Evolutionary conservation across 2,329 filamentous ascomycete genomes (phyloP).

Genomic region (Thermoascus crustaceus): DNA sequence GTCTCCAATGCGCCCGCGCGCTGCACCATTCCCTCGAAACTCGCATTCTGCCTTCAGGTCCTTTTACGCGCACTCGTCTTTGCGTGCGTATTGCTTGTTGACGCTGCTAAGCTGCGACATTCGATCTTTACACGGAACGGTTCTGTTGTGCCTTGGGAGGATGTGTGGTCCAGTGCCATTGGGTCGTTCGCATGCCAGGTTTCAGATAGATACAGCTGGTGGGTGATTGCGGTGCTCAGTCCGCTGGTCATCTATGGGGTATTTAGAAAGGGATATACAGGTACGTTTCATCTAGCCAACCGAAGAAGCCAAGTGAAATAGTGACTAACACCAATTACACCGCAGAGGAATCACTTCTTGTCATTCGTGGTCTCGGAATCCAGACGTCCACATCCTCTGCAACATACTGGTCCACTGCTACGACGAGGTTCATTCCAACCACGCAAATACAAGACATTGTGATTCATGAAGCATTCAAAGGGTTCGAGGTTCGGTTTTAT

Average conservation of each 20-base stretch:
- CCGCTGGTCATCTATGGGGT: constrained; percentile 37
- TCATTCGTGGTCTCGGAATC: constrained; percentile 80
- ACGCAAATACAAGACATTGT: constrained; percentile 87
- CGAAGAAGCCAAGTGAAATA: constrained; percentile 8
- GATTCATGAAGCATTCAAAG: constrained; percentile 88
- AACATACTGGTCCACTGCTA: constrained; percentile 56
- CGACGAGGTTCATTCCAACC: constrained; percentile 78
- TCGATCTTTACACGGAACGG: constrained; percentile 20
- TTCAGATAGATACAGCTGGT: constrained; percentile 34
- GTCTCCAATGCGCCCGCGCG: constrained; percentile 66
- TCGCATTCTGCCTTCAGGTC: constrained; percentile 37
- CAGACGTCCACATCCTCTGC: constrained; percentile 69
- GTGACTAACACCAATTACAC: constrained; percentile 44
- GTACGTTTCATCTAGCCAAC: constrained; percentile 23
- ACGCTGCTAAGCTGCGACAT: constrained; percentile 25
- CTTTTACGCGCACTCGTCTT: constrained; percentile 39
- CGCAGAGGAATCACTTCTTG: constrained; percentile 73
- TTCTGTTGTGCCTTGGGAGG: constrained; percentile 19
- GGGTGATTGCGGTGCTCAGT: constrained; percentile 32
- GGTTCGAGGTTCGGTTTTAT: constrained; percentile 86
- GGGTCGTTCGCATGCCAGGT: constrained; percentile 27
- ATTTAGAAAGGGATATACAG: constrained; percentile 43
- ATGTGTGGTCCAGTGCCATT: constrained; percentile 25
- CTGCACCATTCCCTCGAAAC: constrained; percentile 38
- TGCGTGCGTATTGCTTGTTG: constrained; percentile 30